Conservation (phyloP, 306 rosid species). For the Prunus dulcis region DNA sequence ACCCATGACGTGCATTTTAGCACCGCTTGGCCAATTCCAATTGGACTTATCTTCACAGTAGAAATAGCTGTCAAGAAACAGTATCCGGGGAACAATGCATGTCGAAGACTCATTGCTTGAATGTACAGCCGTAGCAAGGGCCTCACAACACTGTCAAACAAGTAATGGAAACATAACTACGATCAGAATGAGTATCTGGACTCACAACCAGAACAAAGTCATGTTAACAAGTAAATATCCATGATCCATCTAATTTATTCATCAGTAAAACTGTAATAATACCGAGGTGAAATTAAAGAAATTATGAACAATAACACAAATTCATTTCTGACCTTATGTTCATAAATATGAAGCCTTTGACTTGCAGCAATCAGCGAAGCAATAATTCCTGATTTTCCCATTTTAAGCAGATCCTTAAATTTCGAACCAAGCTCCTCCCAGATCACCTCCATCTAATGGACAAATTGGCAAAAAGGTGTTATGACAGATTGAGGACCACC, state of each 20-base stretch:
- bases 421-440: slow-evolving; percentile 86
- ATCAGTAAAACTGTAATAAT: neutral
- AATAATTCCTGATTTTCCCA: slow-evolving; percentile 91
- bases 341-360: slow-evolving; percentile 73
- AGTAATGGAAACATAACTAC: slow-evolving; percentile 12
- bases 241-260: neutral
- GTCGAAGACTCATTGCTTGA: slow-evolving; percentile 51
- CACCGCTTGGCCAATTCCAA: slow-evolving; percentile 71
- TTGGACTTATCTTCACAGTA: slow-evolving; percentile 54
- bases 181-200: slow-evolving; percentile 7
- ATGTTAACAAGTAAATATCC: neutral
- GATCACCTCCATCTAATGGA: slow-evolving; percentile 63
- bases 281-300: neutral
- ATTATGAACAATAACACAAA: slow-evolving; percentile 12
- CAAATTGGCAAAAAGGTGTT: slow-evolving; percentile 16
- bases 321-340: slow-evolving; percentile 53
- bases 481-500: neutral
- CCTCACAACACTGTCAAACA: slow-evolving; percentile 68
- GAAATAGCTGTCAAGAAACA: slow-evolving; percentile 78
- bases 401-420: slow-evolving; percentile 60
- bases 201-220: slow-evolving; percentile 16
- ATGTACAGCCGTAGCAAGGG: slow-evolving; percentile 65
- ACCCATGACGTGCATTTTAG: slow-evolving; percentile 67
- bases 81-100: slow-evolving; percentile 74
- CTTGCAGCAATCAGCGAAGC: slow-evolving; percentile 78